Conservation (phyloP, 805 yeast species). For the Lipomyces yamanashiensis region DNA sequence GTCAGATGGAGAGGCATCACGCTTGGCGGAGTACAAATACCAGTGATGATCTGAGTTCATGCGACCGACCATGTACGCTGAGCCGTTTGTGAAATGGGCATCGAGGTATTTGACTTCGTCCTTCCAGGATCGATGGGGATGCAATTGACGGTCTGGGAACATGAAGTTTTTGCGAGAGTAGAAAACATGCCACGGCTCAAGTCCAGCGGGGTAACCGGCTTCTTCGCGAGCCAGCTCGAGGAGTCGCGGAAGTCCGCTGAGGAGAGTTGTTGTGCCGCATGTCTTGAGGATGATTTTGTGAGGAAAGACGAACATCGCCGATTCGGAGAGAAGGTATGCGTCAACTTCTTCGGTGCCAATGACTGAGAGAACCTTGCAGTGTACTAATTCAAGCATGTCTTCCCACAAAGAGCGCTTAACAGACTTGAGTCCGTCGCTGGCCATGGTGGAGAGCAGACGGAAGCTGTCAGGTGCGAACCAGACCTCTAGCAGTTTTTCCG, state of each 20-base stretch:
- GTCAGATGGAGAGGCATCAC: slow-evolving; percentile 15
- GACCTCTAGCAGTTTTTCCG: slow-evolving; percentile 88
- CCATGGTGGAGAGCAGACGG: slow-evolving; percentile 48
- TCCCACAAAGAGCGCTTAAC: slow-evolving; percentile 75
- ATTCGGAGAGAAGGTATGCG: slow-evolving; percentile 85
- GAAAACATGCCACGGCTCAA: slow-evolving; percentile 66
- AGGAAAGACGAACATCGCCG: slow-evolving; percentile 85
- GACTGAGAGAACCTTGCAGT: slow-evolving; percentile 85
- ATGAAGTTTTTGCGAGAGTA: slow-evolving; percentile 90
- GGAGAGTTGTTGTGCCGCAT: slow-evolving; percentile 93
- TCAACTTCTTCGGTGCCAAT: slow-evolving; percentile 69
- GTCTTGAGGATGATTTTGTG: slow-evolving; percentile 88
- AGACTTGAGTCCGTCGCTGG: slow-evolving; percentile 55
- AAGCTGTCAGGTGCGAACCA: slow-evolving; percentile 72
- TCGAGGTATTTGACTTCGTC: slow-evolving; percentile 76
- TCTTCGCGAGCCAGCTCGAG: slow-evolving; percentile 55
- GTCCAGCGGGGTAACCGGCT: slow-evolving; percentile 48
- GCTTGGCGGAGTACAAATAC: slow-evolving; percentile 65
- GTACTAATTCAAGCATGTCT: slow-evolving; percentile 74
- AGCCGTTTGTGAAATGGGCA: slow-evolving; percentile 63
- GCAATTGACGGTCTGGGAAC: slow-evolving; percentile 85
- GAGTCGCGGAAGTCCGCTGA: slow-evolving; percentile 71
- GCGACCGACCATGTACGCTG: slow-evolving; percentile 79
- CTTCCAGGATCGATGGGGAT: slow-evolving; percentile 83
- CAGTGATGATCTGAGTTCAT: slow-evolving; percentile 77